These are phyloP conservation scores for Beta corolliflora DNA, from an alignment of 179 eudicot genomes.

Conservation along the genomic window DNA sequence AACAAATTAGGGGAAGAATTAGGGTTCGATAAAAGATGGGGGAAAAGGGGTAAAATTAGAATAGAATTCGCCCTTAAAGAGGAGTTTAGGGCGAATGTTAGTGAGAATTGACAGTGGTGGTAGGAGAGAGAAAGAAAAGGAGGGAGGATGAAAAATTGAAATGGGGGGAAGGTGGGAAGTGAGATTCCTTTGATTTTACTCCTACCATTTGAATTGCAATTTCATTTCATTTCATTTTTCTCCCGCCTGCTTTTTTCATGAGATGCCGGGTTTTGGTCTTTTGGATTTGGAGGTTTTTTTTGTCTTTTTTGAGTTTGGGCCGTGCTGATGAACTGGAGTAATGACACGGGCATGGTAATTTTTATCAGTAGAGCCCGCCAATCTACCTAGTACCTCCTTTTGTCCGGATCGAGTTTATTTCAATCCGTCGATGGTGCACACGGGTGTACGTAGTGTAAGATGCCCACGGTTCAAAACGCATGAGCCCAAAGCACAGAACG, in stretches of 20 bases:
- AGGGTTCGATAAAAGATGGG: not conserved
- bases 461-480: too few relatives aligned
- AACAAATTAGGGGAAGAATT: not conserved
- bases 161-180: not conserved
- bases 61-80: conserved; percentile 4
- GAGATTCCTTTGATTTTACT: not conserved
- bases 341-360: too few relatives aligned
- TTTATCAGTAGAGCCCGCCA: too few relatives aligned
- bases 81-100: not conserved
- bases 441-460: too few relatives aligned
- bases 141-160: not conserved
- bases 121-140: not conserved
- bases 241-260: conserved; percentile 9
- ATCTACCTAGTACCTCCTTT: too few relatives aligned
- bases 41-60: not conserved
- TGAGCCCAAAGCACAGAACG: too few relatives aligned
- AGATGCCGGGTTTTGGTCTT: not conserved
- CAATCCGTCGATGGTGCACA: too few relatives aligned
- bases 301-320: too few relatives aligned
- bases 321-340: too few relatives aligned
- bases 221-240: not conserved
- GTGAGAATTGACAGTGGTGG: not conserved
- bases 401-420: too few relatives aligned
- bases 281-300: not conserved
- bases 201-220: not conserved